Conservation (phyloP, 192 early-diverging fungal genomes). For the Mortierella antarctica region DNA sequence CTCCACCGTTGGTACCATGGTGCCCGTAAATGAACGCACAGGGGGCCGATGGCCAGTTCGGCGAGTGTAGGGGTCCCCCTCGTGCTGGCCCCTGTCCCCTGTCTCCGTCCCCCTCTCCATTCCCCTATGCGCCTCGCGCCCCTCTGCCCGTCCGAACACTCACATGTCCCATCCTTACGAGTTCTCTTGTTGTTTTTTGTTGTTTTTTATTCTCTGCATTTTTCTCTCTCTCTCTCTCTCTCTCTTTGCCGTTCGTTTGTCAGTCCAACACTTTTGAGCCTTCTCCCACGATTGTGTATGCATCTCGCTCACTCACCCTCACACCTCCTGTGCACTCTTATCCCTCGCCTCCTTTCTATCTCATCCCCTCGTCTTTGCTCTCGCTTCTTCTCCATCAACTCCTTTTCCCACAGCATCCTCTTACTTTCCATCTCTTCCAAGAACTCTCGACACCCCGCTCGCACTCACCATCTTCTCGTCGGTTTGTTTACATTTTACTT, state of each 20-base stretch:
- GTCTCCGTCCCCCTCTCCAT: no score
- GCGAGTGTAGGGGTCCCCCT: no score
- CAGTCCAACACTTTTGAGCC: conserved; percentile 4
- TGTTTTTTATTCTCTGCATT: background rate
- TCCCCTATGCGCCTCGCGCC: no score
- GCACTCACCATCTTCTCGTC: background rate
- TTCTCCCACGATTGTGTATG: background rate
- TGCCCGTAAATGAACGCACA: no score
- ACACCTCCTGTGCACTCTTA: background rate
- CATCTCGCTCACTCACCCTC: background rate
- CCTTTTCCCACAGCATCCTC: background rate
- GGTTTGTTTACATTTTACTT: conserved; percentile 4
- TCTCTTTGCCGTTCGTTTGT: background rate
- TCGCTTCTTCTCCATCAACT: background rate
- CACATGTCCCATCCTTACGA: conserved; percentile 4
- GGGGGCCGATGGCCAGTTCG: no score
- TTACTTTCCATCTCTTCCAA: background rate
- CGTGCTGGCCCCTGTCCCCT: no score
- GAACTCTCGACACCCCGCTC: background rate
- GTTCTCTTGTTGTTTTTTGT: background rate
- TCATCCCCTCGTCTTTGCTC: background rate
- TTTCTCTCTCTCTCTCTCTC: background rate
- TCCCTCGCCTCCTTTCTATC: background rate
- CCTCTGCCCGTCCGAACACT: background rate
- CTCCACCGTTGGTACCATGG: no score